These are phyloP conservation scores for Pyrenochaeta sp. DNA, from an alignment of 2,329 filamentous ascomycete genomes.

Conservation along the genomic window DNA sequence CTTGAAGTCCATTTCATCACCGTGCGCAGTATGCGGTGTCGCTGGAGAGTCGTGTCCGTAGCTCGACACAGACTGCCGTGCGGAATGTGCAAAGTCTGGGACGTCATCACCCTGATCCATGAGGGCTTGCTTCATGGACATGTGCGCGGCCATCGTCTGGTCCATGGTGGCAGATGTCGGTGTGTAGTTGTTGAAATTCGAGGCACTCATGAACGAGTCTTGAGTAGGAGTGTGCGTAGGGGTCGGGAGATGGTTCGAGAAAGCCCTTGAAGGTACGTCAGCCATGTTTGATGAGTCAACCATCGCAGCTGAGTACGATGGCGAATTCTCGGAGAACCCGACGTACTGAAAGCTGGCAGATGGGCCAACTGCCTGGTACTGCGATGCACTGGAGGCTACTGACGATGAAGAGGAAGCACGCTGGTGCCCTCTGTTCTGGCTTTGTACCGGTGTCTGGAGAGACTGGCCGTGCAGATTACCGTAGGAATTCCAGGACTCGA, in stretches of 20 bases:
- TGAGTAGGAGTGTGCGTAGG: slow-evolving; percentile 63
- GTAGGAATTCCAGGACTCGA: slow-evolving; percentile 43
- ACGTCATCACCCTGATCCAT: slow-evolving; percentile 62
- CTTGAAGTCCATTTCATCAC: slow-evolving; percentile 62
- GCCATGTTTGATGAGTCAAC: slow-evolving; percentile 42
- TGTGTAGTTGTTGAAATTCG: slow-evolving; percentile 57
- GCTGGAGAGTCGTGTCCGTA: slow-evolving; percentile 67
- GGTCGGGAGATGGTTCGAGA: slow-evolving; percentile 61
- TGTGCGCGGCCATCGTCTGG: slow-evolving; percentile 58
- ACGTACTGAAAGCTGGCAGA: slow-evolving; percentile 52
- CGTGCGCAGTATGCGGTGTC: slow-evolving; percentile 64
- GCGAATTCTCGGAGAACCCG: slow-evolving; percentile 54
- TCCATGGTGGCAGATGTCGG: slow-evolving; percentile 52
- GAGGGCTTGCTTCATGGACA: slow-evolving; percentile 66
- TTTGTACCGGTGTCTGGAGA: slow-evolving; percentile 41
- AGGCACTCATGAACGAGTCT: slow-evolving; percentile 56
- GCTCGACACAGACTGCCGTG: slow-evolving; percentile 66
- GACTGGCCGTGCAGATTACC: slow-evolving; percentile 43
- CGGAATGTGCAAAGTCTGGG: slow-evolving; percentile 61
- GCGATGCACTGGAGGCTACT: slow-evolving; percentile 46
- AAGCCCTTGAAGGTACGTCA: slow-evolving; percentile 50
- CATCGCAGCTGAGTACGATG: slow-evolving; percentile 46
- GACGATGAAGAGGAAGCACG: slow-evolving; percentile 50
- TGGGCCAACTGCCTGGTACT: slow-evolving; percentile 40
- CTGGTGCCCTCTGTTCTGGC: slow-evolving; percentile 43